Conservation (phyloP, 2,329 filamentous ascomycete species). For the Pyrenophora teres region DNA sequence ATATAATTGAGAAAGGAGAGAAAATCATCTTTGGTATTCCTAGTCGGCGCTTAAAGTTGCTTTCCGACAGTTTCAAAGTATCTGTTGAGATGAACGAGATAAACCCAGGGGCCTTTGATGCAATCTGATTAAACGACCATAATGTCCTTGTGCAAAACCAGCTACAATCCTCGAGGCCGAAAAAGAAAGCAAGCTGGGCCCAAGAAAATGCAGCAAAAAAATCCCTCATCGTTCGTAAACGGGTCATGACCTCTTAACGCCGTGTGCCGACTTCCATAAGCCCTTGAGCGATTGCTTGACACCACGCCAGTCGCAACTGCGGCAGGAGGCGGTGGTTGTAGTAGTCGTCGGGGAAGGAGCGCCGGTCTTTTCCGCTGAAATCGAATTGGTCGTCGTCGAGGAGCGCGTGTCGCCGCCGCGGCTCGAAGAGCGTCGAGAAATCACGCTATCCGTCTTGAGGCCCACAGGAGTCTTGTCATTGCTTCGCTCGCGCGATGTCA, state of each 20-base stretch:
- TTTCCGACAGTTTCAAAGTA: too few relatives aligned
- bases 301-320: slow-evolving; percentile 40
- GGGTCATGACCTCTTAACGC: slow-evolving; percentile 36
- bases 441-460: slow-evolving; percentile 41
- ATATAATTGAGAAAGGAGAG: too few relatives aligned
- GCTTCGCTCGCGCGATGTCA: slow-evolving; percentile 39
- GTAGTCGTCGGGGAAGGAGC: slow-evolving; percentile 16
- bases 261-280: slow-evolving; percentile 40
- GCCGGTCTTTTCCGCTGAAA: slow-evolving; percentile 30
- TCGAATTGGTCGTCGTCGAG: slow-evolving; percentile 31
- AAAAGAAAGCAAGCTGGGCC: slow-evolving; percentile 13
- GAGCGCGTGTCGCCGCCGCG: slow-evolving; percentile 24
- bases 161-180: not conserved
- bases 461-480: slow-evolving; percentile 43
- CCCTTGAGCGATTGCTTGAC: slow-evolving; percentile 39
- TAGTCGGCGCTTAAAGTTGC: too few relatives aligned
- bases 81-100: too few relatives aligned
- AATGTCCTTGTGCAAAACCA: not conserved
- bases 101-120: slow-evolving; percentile 10
- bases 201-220: slow-evolving; percentile 20
- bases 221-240: slow-evolving; percentile 28
- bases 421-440: slow-evolving; percentile 34
- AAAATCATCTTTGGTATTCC: too few relatives aligned
- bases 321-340: slow-evolving; percentile 30
- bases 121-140: slow-evolving; percentile 14